phyloP scores from a whole-genome alignment of 768 basidiomycete genomes.

The Boletus subparvulus region DNA sequence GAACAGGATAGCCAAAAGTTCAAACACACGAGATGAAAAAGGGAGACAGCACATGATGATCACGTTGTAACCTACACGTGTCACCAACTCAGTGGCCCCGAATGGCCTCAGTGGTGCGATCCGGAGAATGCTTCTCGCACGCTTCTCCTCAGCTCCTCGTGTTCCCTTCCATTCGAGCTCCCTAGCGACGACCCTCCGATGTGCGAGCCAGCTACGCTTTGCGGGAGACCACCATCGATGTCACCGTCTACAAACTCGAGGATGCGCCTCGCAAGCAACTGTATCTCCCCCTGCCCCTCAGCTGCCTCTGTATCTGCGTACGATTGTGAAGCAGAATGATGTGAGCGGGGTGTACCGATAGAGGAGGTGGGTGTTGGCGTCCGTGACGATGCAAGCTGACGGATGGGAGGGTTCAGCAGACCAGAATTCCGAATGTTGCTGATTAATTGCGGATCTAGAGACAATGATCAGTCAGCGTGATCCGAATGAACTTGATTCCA shows the following conservation, averaged over 20 bases:
- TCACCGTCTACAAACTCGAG: slow-evolving; percentile 84
- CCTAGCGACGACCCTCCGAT: slow-evolving; percentile 68
- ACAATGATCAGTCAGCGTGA: neutral
- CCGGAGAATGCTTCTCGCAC: slow-evolving; percentile 79
- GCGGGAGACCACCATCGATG: slow-evolving; percentile 54
- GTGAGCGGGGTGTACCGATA: slow-evolving; percentile 69
- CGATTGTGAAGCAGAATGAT: slow-evolving; percentile 66
- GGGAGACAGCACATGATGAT: neutral
- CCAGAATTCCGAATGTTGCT: slow-evolving; percentile 86
- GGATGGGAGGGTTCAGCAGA: slow-evolving; percentile 82
- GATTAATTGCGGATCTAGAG: slow-evolving; percentile 78
- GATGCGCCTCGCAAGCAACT: slow-evolving; percentile 79
- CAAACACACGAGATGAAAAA: neutral
- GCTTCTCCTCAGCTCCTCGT: slow-evolving; percentile 78
- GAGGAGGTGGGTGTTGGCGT: slow-evolving; percentile 71
- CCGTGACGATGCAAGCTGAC: slow-evolving; percentile 72
- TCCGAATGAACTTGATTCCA: slow-evolving; percentile 9
- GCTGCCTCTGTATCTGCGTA: slow-evolving; percentile 82
- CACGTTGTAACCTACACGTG: neutral
- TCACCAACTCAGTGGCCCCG: neutral
- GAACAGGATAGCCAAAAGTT: neutral
- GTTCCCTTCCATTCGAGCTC: slow-evolving; percentile 58
- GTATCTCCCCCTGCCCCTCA: slow-evolving; percentile 91
- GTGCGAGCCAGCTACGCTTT: slow-evolving; percentile 64
- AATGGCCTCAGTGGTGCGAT: slow-evolving; percentile 42